Evolutionary conservation across 2,329 filamentous ascomycete species (phyloP).

Genomic region (Penicillium hordei): DNA sequence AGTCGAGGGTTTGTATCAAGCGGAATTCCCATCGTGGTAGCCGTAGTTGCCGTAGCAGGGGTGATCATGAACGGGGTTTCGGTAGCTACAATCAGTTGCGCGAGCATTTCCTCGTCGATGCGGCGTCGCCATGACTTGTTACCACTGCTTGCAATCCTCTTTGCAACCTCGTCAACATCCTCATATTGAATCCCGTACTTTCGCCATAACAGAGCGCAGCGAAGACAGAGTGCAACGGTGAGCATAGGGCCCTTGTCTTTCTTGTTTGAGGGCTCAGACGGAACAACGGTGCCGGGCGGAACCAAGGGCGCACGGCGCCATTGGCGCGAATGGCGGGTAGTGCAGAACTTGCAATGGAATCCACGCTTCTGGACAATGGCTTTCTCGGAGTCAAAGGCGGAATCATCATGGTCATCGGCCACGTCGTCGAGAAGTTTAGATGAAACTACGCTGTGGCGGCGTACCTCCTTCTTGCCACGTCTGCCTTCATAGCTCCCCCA

Average conservation of each 20-base stretch:
- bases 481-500: slow-evolving; percentile 87
- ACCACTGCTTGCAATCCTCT: slow-evolving; percentile 77
- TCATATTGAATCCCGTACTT: slow-evolving; percentile 97
- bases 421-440: slow-evolving; percentile 83
- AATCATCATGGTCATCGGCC: slow-evolving; percentile 89
- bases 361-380: slow-evolving; percentile 73
- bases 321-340: slow-evolving; percentile 73
- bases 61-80: slow-evolving; percentile 48
- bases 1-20: slow-evolving; percentile 37
- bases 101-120: slow-evolving; percentile 80
- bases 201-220: slow-evolving; percentile 91
- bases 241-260: slow-evolving; percentile 73
- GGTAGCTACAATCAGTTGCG: slow-evolving; percentile 47
- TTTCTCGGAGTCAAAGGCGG: slow-evolving; percentile 89
- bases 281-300: slow-evolving; percentile 67
- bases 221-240: slow-evolving; percentile 79
- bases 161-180: slow-evolving; percentile 84
- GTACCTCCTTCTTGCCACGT: slow-evolving; percentile 85
- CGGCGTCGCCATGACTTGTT: slow-evolving; percentile 83
- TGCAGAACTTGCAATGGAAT: slow-evolving; percentile 94
- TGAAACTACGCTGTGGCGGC: slow-evolving; percentile 60
- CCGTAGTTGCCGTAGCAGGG: slow-evolving; percentile 45
- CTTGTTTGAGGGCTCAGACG: slow-evolving; percentile 63
- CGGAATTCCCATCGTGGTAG: slow-evolving; percentile 44
- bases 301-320: slow-evolving; percentile 88